Percentiles rank a stretch among this genome's conserved stretches.
These are phyloP conservation scores for Madurella mycetomatis DNA, from an alignment of 2,329 filamentous ascomycete genomes.

Conservation along the genomic window DNA sequence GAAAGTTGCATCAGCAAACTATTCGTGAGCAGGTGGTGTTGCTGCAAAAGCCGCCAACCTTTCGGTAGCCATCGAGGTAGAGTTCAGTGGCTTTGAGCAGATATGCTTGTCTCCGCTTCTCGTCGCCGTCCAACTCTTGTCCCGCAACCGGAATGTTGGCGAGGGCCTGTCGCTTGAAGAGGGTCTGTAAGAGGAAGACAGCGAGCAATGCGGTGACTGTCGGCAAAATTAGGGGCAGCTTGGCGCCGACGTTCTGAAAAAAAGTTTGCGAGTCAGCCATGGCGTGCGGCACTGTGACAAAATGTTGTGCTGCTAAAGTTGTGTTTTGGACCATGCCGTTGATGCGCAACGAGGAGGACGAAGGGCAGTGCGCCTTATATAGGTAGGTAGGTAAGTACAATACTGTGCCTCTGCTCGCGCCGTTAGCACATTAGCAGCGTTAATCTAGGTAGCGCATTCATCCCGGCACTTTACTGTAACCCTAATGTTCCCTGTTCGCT, in stretches of 20 bases:
- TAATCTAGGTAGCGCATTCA: too few relatives aligned
- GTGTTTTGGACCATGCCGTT: too few relatives aligned
- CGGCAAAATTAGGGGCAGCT: constrained; percentile 20
- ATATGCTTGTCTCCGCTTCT: constrained; percentile 28
- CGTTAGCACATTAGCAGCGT: too few relatives aligned
- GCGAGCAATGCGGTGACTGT: constrained; percentile 16
- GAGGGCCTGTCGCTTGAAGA: constrained; percentile 20
- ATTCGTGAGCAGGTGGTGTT: too few relatives aligned
- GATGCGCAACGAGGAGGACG: background rate
- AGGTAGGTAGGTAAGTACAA: background rate
- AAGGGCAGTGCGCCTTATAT: background rate
- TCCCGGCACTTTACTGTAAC: too few relatives aligned
- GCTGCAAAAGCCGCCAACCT: constrained; percentile 17
- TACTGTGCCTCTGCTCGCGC: too few relatives aligned
- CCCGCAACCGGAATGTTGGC: constrained; percentile 27
- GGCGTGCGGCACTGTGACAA: background rate
- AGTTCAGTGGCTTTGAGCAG: constrained; percentile 23
- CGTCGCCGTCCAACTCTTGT: constrained; percentile 25
- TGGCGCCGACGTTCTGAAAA: constrained; percentile 7
- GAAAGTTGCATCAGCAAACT: background rate
- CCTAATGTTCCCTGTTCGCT: too few relatives aligned
- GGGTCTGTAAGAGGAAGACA: constrained; percentile 17
- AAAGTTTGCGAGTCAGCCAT: constrained; percentile 18
- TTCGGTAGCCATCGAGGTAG: constrained; percentile 30
- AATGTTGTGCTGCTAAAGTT: background rate